A percentile compares a stretch with the other conserved stretches of the same genome.
These are phyloP conservation scores for Aspergillus jensenii DNA, from an alignment of 2,329 filamentous ascomycete genomes.

Conservation along the genomic window DNA sequence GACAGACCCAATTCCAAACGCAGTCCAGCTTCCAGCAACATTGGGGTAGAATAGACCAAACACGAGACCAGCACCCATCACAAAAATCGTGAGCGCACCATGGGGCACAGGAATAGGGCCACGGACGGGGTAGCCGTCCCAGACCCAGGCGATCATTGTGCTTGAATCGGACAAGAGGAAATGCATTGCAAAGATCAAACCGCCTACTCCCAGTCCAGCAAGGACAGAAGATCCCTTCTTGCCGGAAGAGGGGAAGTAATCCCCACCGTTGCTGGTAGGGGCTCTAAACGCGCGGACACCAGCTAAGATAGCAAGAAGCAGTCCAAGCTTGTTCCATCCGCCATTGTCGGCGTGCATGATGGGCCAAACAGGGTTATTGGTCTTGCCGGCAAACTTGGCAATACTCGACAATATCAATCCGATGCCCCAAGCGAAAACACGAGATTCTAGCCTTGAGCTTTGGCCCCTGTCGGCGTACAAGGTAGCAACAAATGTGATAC, in stretches of 20 bases:
- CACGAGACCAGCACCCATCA: conserved; percentile 80
- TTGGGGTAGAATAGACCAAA: conserved; percentile 72
- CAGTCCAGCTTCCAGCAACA: conserved; percentile 73
- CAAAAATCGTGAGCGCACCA: conserved; percentile 79
- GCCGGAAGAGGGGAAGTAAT: conserved; percentile 52
- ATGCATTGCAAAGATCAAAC: conserved; percentile 84
- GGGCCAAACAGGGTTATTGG: conserved; percentile 97
- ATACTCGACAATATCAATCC: conserved; percentile 83
- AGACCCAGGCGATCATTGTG: conserved; percentile 98
- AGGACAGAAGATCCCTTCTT: conserved; percentile 67
- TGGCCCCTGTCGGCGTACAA: conserved; percentile 77
- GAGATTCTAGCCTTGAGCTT: conserved; percentile 73
- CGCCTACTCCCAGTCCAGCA: conserved; percentile 75
- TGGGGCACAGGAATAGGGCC: conserved; percentile 89
- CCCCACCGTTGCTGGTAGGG: conserved; percentile 52
- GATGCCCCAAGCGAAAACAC: conserved; percentile 75
- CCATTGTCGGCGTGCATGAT: conserved; percentile 87
- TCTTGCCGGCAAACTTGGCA: conserved; percentile 88
- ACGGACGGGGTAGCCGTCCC: conserved; percentile 90
- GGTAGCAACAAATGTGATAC: conserved; percentile 79
- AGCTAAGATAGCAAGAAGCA: conserved; percentile 73
- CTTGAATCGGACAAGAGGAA: conserved; percentile 94
- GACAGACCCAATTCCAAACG: conserved; percentile 73
- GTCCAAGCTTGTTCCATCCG: conserved; percentile 84
- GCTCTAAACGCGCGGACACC: conserved; percentile 72